A percentile compares a stretch with the other conserved stretches of the same genome.
Conservation (phyloP, 2,329 filamentous ascomycete genomes). For the Chaetomium olivaceum region DNA sequence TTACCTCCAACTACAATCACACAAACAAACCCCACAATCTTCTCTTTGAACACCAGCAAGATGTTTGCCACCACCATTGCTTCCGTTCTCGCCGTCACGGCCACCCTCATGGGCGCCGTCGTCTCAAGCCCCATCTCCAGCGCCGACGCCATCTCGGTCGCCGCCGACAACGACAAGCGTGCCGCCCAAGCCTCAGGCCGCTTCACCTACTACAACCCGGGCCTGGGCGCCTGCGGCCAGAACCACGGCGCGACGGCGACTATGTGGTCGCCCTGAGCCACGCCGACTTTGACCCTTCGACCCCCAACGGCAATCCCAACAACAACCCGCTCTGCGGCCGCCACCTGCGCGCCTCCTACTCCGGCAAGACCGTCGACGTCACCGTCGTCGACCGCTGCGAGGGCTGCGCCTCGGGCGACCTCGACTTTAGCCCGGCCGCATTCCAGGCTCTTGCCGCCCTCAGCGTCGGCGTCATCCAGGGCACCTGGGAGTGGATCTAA, state of each 20-base stretch:
- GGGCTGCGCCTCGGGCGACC: conserved; percentile 38
- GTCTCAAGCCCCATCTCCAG: not conserved
- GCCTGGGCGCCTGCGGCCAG: conserved; percentile 63
- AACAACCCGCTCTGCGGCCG: conserved; percentile 62
- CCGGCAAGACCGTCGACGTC: conserved; percentile 48
- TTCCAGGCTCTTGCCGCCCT: conserved; percentile 45
- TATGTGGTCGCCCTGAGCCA: conserved; percentile 63
- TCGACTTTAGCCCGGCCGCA: conserved; percentile 41
- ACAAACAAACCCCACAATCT: not conserved
- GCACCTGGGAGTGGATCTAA: conserved; percentile 36
- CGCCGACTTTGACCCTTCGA: conserved; percentile 58
- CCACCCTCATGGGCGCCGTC: conserved; percentile 1
- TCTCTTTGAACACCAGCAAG: not conserved
- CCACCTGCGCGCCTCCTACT: conserved; percentile 54
- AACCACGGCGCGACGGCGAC: conserved; percentile 50
- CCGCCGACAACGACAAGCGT: not conserved
- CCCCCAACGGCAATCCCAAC: conserved; percentile 57
- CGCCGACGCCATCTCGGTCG: not conserved
- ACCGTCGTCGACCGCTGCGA: conserved; percentile 63
- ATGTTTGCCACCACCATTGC: conserved; percentile 6
- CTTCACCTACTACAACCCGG: conserved; percentile 64
- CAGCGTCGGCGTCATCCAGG: conserved; percentile 40
- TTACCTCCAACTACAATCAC: not conserved
- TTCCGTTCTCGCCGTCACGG: not conserved
- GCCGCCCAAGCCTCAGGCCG: conserved; percentile 48